A percentile compares a stretch with the other conserved stretches of the same genome.
Conservation (phyloP, 805 yeast genomes). For the Hanseniaspora pseudoguilliermondii region DNA sequence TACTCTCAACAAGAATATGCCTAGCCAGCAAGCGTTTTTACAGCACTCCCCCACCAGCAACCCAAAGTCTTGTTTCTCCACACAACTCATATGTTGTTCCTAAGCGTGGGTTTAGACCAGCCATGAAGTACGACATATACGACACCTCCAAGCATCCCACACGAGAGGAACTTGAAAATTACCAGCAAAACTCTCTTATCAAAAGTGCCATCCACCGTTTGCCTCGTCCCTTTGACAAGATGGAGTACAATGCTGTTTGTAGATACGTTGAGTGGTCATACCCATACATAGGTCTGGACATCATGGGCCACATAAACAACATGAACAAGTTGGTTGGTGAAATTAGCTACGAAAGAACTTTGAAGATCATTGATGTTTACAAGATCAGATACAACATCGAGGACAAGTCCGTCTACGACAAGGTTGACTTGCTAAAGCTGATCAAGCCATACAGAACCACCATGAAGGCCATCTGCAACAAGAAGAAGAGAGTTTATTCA, state of each 20-base stretch:
- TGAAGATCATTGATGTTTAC: background rate
- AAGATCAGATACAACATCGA: background rate
- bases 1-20: no score
- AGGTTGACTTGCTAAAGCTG: background rate
- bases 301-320: background rate
- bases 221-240: background rate
- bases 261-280: slow-evolving; percentile 12
- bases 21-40: no score
- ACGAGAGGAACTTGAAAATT: background rate
- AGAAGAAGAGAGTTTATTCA: background rate
- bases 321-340: background rate
- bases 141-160: background rate
- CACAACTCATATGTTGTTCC: background rate
- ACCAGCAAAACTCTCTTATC: no score
- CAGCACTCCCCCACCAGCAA: background rate
- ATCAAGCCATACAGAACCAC: background rate
- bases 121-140: background rate
- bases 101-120: background rate
- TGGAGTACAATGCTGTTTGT: background rate
- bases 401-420: background rate
- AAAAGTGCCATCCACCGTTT: background rate
- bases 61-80: background rate
- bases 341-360: background rate
- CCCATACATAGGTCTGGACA: background rate
- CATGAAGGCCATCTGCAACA: background rate